Evolutionary conservation across 2,329 filamentous ascomycete genomes (phyloP).

Genomic region (Colletotrichum sp.): DNA sequence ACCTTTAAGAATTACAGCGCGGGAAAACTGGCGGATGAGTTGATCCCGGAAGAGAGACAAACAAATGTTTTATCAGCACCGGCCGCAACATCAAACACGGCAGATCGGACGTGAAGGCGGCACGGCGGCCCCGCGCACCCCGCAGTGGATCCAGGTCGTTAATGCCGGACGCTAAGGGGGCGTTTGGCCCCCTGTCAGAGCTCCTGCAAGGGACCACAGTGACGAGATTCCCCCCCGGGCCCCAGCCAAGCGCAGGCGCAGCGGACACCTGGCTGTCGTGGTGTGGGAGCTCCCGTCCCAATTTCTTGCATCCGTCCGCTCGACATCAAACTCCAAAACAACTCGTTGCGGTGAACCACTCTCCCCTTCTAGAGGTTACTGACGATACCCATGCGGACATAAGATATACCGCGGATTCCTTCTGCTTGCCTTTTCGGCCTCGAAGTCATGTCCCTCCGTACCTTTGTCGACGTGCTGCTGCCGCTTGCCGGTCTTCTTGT

Average conservation of each 20-base stretch:
- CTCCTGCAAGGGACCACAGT: slow-evolving; percentile 20
- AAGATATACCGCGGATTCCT: not conserved
- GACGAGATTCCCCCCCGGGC: not conserved
- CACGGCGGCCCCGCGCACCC: not conserved
- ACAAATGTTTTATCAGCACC: not conserved
- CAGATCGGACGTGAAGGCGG: not conserved
- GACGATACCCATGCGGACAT: not conserved
- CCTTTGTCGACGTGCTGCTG: slow-evolving; percentile 18
- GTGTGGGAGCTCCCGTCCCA: not conserved
- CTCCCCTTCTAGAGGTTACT: not conserved
- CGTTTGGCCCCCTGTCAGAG: slow-evolving; percentile 6
- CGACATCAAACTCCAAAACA: not conserved
- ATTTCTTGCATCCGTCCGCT: not conserved
- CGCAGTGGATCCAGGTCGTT: slow-evolving; percentile 4
- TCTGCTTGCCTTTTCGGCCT: not conserved
- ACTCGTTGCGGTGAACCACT: not conserved
- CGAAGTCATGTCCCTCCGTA: slow-evolving; percentile 10
- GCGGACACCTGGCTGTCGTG: slow-evolving; percentile 14
- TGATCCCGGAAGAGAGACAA: not conserved
- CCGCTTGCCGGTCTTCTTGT: slow-evolving; percentile 21
- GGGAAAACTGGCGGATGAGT: not conserved
- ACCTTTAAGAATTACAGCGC: not conserved
- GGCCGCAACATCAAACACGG: not conserved
- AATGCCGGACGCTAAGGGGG: slow-evolving; percentile 3
- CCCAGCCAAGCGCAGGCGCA: not conserved